A percentile compares a stretch with the other conserved stretches of the same genome.
Conservation (phyloP, 768 basidiomycete species). For the Tricholoma sp. region DNA sequence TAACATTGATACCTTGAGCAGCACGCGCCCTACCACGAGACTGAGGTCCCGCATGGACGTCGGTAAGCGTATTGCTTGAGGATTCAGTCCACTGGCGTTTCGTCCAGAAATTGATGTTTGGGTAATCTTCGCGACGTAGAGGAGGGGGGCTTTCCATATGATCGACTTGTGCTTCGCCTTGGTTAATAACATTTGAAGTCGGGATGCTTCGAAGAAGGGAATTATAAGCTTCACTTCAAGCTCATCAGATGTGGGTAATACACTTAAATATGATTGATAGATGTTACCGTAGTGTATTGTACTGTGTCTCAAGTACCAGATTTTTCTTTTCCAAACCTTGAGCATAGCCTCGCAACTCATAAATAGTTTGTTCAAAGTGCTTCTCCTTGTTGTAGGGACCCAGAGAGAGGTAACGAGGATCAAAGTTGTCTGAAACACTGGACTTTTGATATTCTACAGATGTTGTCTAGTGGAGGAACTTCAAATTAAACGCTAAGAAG, state of each 20-base stretch:
- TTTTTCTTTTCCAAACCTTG: constrained; percentile 1
- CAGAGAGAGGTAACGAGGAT: not conserved
- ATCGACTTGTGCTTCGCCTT: not conserved
- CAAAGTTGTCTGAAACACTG: not conserved
- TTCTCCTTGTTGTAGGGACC: not conserved
- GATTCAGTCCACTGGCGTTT: constrained; percentile 1
- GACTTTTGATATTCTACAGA: not conserved
- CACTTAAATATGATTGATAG: not conserved
- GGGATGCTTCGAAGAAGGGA: not conserved
- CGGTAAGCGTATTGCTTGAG: not conserved
- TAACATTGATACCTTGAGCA: constrained; percentile 7
- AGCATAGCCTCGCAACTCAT: not conserved
- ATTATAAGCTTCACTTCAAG: not conserved
- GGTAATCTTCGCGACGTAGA: constrained; percentile 5
- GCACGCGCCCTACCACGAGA: not conserved
- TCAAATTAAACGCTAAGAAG: not conserved
- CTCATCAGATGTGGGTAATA: not conserved
- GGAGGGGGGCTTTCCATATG: not conserved
- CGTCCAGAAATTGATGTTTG: constrained; percentile 11
- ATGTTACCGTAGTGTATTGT: not conserved
- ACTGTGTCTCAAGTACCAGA: not conserved
- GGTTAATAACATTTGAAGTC: not conserved
- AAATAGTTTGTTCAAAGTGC: not conserved
- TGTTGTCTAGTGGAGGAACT: not conserved
- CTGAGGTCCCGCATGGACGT: not conserved